Base-by-base conservation (phyloP, 148 eudicot genomes). In the Selenicereus undatus region DNA sequence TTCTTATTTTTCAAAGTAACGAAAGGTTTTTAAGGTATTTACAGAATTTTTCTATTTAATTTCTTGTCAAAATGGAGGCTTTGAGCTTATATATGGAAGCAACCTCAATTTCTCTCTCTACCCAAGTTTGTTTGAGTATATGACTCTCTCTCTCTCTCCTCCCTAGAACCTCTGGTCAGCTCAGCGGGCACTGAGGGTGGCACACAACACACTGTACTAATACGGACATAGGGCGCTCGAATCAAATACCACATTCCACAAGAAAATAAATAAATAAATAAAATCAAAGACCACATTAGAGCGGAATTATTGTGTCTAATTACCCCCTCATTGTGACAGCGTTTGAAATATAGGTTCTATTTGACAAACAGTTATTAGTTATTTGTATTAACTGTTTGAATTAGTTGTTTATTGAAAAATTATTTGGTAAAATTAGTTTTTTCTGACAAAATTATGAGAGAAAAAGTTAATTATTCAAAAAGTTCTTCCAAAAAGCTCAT, bases 291-390 rank as follows among this genome's bases (percentile, higher is more conserved):
- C 76, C 80, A 76, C 77, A 79, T 70, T 83, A 80, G 66, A 83
- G 65, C 70, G 77, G 75, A 76, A 54, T 83, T 35, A 74, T 36
- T 79, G 81, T 83, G 82, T 74, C 75, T 74, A 83, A 74, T 79
- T 79, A 74, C 18, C 75, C 11, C 39, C 13, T 32, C 22, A 42
- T 66, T 42, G 45, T 8, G n/a, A 48, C 1, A 50, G 29, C 22
- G 45, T 20, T 32, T 66, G 14, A n/a, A n/a, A n/a, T n/a, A n/a
- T n/a, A n/a, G n/a, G n/a, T n/a, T n/a, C n/a, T n/a, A n/a, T n/a
- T n/a, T n/a, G n/a, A n/a, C n/a, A n/a, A n/a, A n/a, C n/a, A n/a
- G n/a, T n/a, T n/a, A n/a, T n/a, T n/a, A n/a, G n/a, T n/a, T n/a
- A n/a, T n/a, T n/a, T n/a, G n/a, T n/a, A n/a, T n/a, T n/a, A n/a